These are phyloP conservation scores for Rutstroemia sp. DNA, from an alignment of 2,329 filamentous ascomycete species.

Conservation along the genomic window DNA sequence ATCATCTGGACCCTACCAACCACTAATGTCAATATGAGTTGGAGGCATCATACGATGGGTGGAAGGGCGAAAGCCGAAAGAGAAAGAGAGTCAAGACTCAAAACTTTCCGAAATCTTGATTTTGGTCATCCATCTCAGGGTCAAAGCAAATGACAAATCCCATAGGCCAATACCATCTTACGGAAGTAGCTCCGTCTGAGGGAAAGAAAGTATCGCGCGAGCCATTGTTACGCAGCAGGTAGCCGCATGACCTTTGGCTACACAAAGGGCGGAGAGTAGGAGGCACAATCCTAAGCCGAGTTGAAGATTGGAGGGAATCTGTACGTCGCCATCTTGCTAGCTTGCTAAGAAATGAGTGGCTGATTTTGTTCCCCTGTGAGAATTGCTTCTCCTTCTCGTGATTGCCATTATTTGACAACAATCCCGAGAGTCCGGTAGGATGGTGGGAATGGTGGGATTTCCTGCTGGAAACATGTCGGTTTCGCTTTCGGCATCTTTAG, in stretches of 20 bases:
- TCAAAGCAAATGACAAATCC: not conserved
- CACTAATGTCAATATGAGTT: not conserved
- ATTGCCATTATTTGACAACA: not conserved
- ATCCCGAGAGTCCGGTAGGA: not conserved
- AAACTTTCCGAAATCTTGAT: not conserved
- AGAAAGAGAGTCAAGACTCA: no score
- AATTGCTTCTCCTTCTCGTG: not conserved
- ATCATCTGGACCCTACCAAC: not conserved
- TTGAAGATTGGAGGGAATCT: slow-evolving; percentile 6
- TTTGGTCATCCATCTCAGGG: not conserved
- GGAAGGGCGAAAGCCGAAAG: no score
- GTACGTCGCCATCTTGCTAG: slow-evolving; percentile 9
- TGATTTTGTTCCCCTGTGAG: not conserved
- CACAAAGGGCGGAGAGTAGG: not conserved
- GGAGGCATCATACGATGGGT: not conserved
- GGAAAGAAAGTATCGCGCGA: not conserved
- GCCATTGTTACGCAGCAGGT: slow-evolving; percentile 5
- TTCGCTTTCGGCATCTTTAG: not conserved
- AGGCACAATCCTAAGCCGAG: not conserved
- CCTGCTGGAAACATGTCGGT: not conserved
- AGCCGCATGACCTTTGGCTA: not conserved
- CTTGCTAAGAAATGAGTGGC: not conserved
- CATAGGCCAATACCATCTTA: not conserved
- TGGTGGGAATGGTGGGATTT: not conserved
- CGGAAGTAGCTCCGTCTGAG: not conserved